phyloP scores from a whole-genome alignment of 2,329 filamentous ascomycete genomes.

The Raffaelea albimanens region DNA sequence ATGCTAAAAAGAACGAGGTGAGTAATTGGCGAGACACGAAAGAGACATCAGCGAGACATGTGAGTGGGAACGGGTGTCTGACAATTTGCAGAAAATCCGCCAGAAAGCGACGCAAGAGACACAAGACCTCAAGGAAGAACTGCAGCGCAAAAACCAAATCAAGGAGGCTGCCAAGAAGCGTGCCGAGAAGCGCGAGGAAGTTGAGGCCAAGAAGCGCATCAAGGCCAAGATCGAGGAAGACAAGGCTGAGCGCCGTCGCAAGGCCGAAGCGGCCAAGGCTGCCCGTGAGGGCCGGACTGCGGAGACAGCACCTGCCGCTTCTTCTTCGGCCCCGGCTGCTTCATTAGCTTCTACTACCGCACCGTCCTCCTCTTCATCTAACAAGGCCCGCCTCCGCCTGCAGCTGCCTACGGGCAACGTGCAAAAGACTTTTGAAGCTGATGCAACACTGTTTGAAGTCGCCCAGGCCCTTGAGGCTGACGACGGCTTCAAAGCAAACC shows the following conservation, averaged over 20 bases:
- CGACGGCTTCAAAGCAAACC: slow-evolving; percentile 58
- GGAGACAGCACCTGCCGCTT: slow-evolving; percentile 19
- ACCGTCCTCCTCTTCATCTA: slow-evolving; percentile 55
- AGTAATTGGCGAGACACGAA: not conserved
- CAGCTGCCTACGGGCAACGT: slow-evolving; percentile 62
- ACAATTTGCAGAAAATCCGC: slow-evolving; percentile 48
- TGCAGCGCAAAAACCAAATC: slow-evolving; percentile 79
- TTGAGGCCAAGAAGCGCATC: slow-evolving; percentile 79
- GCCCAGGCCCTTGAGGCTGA: slow-evolving; percentile 67
- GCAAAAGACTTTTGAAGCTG: slow-evolving; percentile 78
- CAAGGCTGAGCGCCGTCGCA: slow-evolving; percentile 78
- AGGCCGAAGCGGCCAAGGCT: slow-evolving; percentile 78
- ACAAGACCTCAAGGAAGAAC: slow-evolving; percentile 83
- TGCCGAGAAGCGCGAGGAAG: slow-evolving; percentile 76
- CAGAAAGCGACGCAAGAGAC: slow-evolving; percentile 82
- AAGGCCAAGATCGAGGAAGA: slow-evolving; percentile 91
- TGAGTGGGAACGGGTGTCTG: not conserved
- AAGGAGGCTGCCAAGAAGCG: slow-evolving; percentile 84
- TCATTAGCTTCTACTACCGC: slow-evolving; percentile 29
- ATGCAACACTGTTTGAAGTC: slow-evolving; percentile 89
- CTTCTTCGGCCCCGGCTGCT: slow-evolving; percentile 26
- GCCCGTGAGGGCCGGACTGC: slow-evolving; percentile 62
- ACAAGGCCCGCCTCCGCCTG: slow-evolving; percentile 75
- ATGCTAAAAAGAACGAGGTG: slow-evolving; percentile 79
- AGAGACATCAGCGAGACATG: not conserved